Percentiles rank a stretch among this genome's conserved stretches.
These are phyloP conservation scores for Apodospora peruviana DNA, from an alignment of 495 filamentous ascomycete species.

Conservation along the genomic window DNA sequence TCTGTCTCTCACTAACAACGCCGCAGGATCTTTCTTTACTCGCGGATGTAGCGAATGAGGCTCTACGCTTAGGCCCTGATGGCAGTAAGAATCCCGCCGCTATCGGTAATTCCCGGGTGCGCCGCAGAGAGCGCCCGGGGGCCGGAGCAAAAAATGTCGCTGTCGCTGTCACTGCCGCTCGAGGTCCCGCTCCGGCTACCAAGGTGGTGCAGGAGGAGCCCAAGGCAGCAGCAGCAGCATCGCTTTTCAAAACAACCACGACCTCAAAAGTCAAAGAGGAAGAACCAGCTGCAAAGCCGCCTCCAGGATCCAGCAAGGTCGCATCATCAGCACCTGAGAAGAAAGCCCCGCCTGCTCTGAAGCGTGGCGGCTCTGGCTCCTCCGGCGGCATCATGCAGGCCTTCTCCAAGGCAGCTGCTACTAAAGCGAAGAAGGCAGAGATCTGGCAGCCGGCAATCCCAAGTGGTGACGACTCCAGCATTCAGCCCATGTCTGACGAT, in stretches of 20 bases:
- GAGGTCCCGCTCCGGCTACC: not conserved
- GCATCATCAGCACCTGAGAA: constrained; percentile 27
- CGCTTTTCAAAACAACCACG: constrained; percentile 8
- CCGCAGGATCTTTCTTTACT: constrained; percentile 63
- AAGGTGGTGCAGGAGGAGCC: not conserved
- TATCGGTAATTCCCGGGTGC: constrained; percentile 33
- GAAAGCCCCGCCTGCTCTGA: constrained; percentile 40
- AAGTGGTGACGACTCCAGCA: constrained; percentile 50
- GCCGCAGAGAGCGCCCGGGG: constrained; percentile 29
- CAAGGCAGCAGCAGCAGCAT: constrained; percentile 5
- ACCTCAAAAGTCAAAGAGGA: constrained; percentile 30
- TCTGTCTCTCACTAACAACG: not conserved
- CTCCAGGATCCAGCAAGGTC: constrained; percentile 21
- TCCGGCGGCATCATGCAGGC: constrained; percentile 69
- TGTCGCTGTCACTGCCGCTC: too few relatives aligned
- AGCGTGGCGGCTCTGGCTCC: constrained; percentile 46
- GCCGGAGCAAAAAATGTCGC: too few relatives aligned
- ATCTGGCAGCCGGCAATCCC: constrained; percentile 37
- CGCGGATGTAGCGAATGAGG: constrained; percentile 64
- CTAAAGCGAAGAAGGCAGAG: constrained; percentile 52
- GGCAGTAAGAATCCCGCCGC: constrained; percentile 18
- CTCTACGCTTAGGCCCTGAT: constrained; percentile 28
- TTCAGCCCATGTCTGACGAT: constrained; percentile 66
- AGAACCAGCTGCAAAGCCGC: constrained; percentile 18
- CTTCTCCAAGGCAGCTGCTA: constrained; percentile 68